Percentiles rank a stretch among this genome's conserved stretches.
phyloP scores from a whole-genome alignment of 2,329 filamentous ascomycete genomes.

The Aureobasidium musti region DNA sequence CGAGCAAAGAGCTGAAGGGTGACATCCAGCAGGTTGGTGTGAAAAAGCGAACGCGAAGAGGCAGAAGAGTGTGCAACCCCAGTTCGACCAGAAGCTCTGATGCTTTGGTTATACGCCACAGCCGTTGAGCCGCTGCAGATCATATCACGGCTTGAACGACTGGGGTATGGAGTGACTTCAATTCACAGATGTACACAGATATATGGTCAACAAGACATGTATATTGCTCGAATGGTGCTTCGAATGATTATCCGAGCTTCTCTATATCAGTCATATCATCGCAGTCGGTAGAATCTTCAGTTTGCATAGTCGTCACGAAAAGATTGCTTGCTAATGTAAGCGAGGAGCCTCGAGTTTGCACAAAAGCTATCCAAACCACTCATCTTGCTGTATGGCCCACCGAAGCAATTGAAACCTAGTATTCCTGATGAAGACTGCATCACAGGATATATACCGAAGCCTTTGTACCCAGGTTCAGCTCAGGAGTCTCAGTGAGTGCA shows the following conservation, averaged over 20 bases:
- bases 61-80: no score
- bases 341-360: no score
- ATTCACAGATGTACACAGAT: background rate
- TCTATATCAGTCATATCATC: background rate
- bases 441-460: background rate
- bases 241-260: background rate
- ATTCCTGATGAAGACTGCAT: no score
- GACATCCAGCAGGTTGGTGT: no score
- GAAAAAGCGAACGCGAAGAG: no score
- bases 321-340: no score
- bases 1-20: no score
- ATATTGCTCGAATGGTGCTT: background rate
- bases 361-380: background rate
- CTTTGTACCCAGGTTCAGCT: background rate
- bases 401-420: no score
- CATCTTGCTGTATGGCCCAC: background rate
- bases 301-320: background rate
- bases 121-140: conserved; percentile 10
- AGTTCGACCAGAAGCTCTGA: no score
- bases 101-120: no score
- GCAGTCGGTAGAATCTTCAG: background rate
- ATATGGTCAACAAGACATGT: background rate
- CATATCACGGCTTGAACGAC: background rate
- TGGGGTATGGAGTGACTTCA: background rate
- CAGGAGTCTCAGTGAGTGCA: rapidly evolving